These are phyloP conservation scores for Xerocomellus intermedius DNA, from an alignment of 768 basidiomycete genomes.

Conservation along the genomic window DNA sequence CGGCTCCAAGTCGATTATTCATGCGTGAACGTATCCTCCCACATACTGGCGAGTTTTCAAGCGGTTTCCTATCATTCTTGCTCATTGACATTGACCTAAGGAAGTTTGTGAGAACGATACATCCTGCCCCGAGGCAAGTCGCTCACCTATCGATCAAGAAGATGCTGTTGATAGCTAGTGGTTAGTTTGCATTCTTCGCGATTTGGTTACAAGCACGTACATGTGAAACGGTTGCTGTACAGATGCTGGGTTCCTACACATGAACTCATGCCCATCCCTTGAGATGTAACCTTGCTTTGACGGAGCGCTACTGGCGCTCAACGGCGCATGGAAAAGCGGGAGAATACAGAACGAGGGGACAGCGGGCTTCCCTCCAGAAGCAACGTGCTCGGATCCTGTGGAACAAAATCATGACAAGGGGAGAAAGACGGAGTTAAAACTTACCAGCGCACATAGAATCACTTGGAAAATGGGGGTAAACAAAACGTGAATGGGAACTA, in stretches of 20 bases:
- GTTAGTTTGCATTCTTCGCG: neutral
- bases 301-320: slow-evolving; percentile 19
- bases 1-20: slow-evolving; percentile 57
- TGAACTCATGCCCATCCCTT: slow-evolving; percentile 54
- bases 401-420: neutral
- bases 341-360: slow-evolving; percentile 53
- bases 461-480: slow-evolving; percentile 26
- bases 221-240: slow-evolving; percentile 56
- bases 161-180: slow-evolving; percentile 3
- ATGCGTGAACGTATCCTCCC: slow-evolving; percentile 29
- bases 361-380: slow-evolving; percentile 35
- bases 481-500: neutral
- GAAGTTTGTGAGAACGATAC: neutral
- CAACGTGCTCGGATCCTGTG: slow-evolving; percentile 50
- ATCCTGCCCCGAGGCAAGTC: neutral
- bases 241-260: slow-evolving; percentile 49
- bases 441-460: slow-evolving; percentile 53
- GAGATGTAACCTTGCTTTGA: slow-evolving; percentile 46
- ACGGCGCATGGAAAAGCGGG: slow-evolving; percentile 51
- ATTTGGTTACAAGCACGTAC: slow-evolving; percentile 35
- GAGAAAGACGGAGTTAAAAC: neutral
- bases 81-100: slow-evolving; percentile 53
- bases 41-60: slow-evolving; percentile 35
- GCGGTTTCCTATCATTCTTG: slow-evolving; percentile 39
- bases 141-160: slow-evolving; percentile 25